Evolutionary conservation across 352 stramenopile genomes (phyloP), one percentile per base, ranked within the genome.

Genomic region (Phytophthora constricta): DNA sequence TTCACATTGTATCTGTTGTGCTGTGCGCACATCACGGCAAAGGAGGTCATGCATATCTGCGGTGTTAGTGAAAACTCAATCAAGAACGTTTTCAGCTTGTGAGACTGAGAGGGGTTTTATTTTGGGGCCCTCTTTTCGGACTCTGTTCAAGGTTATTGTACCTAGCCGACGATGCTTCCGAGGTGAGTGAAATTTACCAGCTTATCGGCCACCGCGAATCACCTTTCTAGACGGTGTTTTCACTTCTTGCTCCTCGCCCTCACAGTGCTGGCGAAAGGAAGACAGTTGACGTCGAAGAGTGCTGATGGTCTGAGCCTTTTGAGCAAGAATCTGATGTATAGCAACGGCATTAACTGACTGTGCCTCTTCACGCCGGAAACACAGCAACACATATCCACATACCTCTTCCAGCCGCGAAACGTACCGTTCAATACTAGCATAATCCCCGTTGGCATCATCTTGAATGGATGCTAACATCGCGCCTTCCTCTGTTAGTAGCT

Each of bases 401-500:
- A 94, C 87, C 75, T 97, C 78, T 62, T 97, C 91, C 10, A 99
- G 78, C 23, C 93, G 82, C 27, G 67, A 74, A 19, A 97, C 90
- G 75, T 99, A 99, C 31, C 89, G 81, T 67, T 99, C 97, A 51
- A 99, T 98, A 72, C 58, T 72, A 5, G 98, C 92, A 62, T 98
- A 97, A 65, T 99, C 93, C 9, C 89, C 76, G 13, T 96, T 87
- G 49, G 61, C 76, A 31, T 98, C 93, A 20, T 88, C 90, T 71
- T 95, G 88, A 57, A 97, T 92, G 17, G 91, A 77, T 45, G 89
- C 86, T 11, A 97, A 65, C 52, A 98, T 70, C 20, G 84, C 77
- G 10, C 96, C 96, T 90, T 99, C 97, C 62, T 99, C 92, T 1
- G 96, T 98, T 13, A 99, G 74, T 19, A 99, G 82, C 71, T 99